A percentile compares a stretch with the other conserved stretches of the same genome.
These are phyloP conservation scores for Bromus sterilis DNA, from an alignment of 176 grass and related monocot species.

Conservation along the genomic window DNA sequence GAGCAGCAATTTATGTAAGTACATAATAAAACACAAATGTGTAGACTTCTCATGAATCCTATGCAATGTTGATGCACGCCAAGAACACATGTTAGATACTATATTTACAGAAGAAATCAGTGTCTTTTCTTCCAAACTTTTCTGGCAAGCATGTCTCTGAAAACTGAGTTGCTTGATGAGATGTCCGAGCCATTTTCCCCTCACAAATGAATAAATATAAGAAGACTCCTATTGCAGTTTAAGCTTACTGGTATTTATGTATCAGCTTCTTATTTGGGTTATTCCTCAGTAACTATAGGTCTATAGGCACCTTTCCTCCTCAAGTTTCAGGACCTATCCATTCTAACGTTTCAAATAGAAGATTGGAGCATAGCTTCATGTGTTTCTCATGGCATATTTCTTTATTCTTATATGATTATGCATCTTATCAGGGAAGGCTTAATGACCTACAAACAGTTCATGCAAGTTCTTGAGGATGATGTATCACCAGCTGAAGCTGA, in stretches of 20 bases:
- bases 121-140: not conserved
- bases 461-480: constrained; percentile 98
- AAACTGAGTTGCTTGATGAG: not conserved
- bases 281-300: not conserved
- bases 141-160: not conserved
- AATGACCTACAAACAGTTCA: constrained; percentile 98
- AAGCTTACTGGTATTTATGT: not conserved
- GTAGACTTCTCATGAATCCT: not conserved
- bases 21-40: not conserved
- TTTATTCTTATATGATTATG: constrained; percentile 23
- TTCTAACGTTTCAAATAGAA: not conserved
- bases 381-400: not conserved
- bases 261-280: not conserved
- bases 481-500: constrained; percentile 94
- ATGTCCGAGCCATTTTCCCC: not conserved
- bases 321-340: not conserved
- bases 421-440: constrained; percentile 79
- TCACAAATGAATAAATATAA: not conserved
- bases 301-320: not conserved
- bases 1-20: not conserved
- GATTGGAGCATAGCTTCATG: not conserved
- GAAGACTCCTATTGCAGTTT: not conserved
- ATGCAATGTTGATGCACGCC: not conserved
- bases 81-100: not conserved
- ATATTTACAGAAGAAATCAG: not conserved